A percentile compares a stretch with the other conserved stretches of the same genome.
These are phyloP conservation scores for Beauveria sp. DNA, from an alignment of 2,329 filamentous ascomycete species.

Conservation along the genomic window DNA sequence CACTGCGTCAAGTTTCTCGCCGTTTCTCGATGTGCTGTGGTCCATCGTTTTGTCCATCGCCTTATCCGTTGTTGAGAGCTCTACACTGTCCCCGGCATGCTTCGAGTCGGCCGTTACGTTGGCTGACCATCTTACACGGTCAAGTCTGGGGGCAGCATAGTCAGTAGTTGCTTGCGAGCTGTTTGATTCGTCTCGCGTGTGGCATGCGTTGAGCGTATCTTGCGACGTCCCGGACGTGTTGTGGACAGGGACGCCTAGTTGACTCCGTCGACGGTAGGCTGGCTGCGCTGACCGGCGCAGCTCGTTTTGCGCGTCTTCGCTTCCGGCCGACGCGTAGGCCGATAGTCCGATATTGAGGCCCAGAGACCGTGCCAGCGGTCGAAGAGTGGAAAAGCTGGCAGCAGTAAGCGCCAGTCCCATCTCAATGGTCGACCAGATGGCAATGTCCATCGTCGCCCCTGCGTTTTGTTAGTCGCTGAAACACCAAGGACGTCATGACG, in stretches of 20 bases:
- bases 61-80: background rate
- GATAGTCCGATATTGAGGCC: conserved; percentile 2
- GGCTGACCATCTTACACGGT: background rate
- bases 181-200: background rate
- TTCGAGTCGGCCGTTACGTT: background rate
- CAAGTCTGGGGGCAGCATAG: background rate
- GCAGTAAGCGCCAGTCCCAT: conserved; percentile 37
- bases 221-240: background rate
- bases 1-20: background rate
- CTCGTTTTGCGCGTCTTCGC: background rate
- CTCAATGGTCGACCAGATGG: conserved; percentile 39
- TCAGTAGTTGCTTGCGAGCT: background rate
- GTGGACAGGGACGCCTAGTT: background rate
- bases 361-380: conserved; percentile 24
- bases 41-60: background rate
- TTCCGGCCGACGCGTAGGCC: background rate
- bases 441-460: conserved; percentile 31
- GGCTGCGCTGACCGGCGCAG: background rate
- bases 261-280: background rate
- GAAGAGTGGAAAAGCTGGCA: conserved; percentile 33
- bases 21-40: background rate
- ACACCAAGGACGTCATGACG: background rate
- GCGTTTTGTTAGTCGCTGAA: background rate
- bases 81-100: background rate
- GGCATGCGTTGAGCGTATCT: background rate